These are phyloP conservation scores for Microbotryum violaceum DNA, from an alignment of 1,284 basidiomycete genomes.

Conservation along the genomic window DNA sequence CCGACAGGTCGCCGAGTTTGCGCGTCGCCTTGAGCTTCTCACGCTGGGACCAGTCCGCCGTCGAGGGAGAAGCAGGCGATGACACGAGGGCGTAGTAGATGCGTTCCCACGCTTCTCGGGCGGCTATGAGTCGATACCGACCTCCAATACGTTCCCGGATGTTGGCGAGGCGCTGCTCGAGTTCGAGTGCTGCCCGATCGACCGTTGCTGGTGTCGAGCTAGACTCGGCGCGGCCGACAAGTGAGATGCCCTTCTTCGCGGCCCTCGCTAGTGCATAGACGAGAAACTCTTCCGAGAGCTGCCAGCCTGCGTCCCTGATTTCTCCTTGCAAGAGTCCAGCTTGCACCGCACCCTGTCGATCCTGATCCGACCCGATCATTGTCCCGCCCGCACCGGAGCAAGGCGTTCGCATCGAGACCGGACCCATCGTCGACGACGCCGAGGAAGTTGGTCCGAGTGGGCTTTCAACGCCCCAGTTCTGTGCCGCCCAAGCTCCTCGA, in stretches of 20 bases:
- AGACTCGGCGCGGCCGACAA: slow-evolving; percentile 8
- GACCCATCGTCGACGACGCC: slow-evolving; percentile 1
- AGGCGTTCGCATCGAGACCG: neutral
- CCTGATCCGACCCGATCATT: slow-evolving; percentile 10
- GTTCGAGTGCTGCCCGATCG: slow-evolving; percentile 32
- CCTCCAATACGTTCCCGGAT: slow-evolving; percentile 34
- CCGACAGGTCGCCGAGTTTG: slow-evolving; percentile 28
- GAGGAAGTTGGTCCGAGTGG: slow-evolving; percentile 2
- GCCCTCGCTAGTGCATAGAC: slow-evolving; percentile 27
- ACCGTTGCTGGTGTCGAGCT: slow-evolving; percentile 1
- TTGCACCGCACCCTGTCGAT: neutral
- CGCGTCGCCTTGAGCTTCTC: slow-evolving; percentile 23
- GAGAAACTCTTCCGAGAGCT: slow-evolving; percentile 33
- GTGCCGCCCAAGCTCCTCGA: slow-evolving; percentile 34
- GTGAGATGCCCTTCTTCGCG: slow-evolving; percentile 20
- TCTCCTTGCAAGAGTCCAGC: slow-evolving; percentile 1
- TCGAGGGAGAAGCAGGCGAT: slow-evolving; percentile 5
- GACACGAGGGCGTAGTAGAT: slow-evolving; percentile 22
- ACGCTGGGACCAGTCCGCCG: slow-evolving; percentile 10
- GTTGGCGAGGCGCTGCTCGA: slow-evolving; percentile 33
- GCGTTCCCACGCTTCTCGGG: slow-evolving; percentile 29
- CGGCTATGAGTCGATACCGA: slow-evolving; percentile 16
- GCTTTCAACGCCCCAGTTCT: slow-evolving; percentile 26
- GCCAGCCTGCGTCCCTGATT: slow-evolving; percentile 32
- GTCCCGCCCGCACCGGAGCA: slow-evolving; percentile 3